phyloP scores from a whole-genome alignment of 805 yeast species.

The Zygoascus biomembranicola region DNA sequence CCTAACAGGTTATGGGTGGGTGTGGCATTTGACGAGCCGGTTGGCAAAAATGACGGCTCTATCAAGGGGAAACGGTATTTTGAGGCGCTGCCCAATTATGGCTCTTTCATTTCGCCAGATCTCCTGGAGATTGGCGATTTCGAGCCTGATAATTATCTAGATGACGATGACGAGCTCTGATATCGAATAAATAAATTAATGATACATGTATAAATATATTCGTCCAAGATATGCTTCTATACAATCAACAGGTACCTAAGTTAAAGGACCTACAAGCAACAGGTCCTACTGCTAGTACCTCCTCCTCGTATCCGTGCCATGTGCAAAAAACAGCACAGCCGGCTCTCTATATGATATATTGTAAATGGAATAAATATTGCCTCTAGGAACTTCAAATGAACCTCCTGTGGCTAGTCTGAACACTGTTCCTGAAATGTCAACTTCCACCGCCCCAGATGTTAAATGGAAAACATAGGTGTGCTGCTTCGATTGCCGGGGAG shows the following conservation, averaged over 20 bases:
- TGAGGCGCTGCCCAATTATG: constrained; percentile 47
- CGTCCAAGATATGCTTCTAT: too few species aligned
- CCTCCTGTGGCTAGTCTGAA: constrained; percentile 66
- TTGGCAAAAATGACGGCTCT: constrained; percentile 79
- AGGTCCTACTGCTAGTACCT: not conserved
- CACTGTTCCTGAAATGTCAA: constrained; percentile 47
- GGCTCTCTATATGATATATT: constrained; percentile 48
- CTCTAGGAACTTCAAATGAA: constrained; percentile 73
- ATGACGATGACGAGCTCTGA: constrained; percentile 33
- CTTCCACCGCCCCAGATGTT: constrained; percentile 61
- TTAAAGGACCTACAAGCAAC: too few species aligned
- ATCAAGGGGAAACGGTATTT: constrained; percentile 57
- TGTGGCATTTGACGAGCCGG: constrained; percentile 74
- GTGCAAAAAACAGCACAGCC: constrained; percentile 69
- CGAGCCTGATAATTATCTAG: constrained; percentile 43
- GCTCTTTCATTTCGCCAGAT: constrained; percentile 69
- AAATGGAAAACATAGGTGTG: constrained; percentile 71
- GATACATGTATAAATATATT: too few species aligned
- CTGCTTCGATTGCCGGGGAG: constrained; percentile 51
- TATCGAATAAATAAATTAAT: too few species aligned
- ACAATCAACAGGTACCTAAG: too few species aligned
- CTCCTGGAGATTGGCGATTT: constrained; percentile 64
- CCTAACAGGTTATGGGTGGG: constrained; percentile 58
- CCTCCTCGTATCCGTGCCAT: constrained; percentile 32
- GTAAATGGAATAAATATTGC: constrained; percentile 59